These are phyloP conservation scores for Cyclotella atomus DNA, from an alignment of 108 stramenopile genomes.

Conservation along the genomic window DNA sequence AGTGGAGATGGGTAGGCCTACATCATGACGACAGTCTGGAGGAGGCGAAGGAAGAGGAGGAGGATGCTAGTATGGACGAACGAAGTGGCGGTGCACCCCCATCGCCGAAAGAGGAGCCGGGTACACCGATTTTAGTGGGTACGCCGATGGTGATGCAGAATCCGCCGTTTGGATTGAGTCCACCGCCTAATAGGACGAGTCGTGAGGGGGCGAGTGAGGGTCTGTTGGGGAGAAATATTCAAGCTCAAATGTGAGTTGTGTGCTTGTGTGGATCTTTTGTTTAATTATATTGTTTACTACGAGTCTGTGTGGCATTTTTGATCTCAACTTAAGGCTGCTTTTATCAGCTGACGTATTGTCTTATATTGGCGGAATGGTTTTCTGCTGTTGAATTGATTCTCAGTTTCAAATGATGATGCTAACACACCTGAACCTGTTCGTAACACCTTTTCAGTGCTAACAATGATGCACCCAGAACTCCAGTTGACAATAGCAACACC, in stretches of 20 bases:
- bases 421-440: neutral
- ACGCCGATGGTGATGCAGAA: neutral
- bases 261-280: neutral
- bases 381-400: neutral
- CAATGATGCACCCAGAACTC: neutral
- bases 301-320: no score
- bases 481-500: neutral
- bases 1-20: neutral
- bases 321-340: no score
- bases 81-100: no score
- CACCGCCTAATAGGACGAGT: conserved; percentile 3
- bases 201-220: neutral
- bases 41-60: neutral
- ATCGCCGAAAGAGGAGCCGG: neutral
- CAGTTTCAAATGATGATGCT: neutral
- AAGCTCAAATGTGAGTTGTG: neutral
- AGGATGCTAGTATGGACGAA: no score
- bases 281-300: neutral
- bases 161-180: neutral
- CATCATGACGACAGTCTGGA: neutral
- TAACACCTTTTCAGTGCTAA: no score
- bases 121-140: neutral
- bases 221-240: neutral
- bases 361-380: neutral
- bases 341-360: neutral